Evolutionary conservation across 768 basidiomycete genomes (phyloP).

Genomic region (Tubosaeta sp.): DNA sequence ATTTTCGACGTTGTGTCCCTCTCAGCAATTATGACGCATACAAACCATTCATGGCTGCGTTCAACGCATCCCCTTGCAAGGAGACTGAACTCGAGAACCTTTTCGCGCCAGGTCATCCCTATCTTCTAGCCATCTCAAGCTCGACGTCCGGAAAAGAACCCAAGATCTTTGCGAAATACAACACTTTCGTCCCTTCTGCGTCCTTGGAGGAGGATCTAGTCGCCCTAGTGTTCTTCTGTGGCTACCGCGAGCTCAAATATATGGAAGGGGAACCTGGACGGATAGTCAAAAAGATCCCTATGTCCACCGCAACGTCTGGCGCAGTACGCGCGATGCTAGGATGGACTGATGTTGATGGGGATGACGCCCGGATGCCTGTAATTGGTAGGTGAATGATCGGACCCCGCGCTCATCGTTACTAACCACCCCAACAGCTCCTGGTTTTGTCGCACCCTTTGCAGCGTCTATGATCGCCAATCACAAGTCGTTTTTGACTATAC

Average conservation of each 20-base stretch:
- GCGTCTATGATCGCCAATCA: no score
- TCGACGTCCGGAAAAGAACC: no score
- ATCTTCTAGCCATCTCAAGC: not conserved
- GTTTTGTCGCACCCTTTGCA: no score
- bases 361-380: not conserved
- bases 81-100: conserved; percentile 7
- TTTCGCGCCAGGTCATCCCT: conserved; percentile 11
- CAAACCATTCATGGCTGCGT: conserved; percentile 3
- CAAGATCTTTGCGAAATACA: no score
- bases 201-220: not conserved
- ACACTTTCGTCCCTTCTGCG: no score
- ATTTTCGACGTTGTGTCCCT: not conserved
- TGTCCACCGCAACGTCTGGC: not conserved
- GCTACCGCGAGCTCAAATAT: not conserved
- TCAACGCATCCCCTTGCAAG: conserved; percentile 6
- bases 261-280: not conserved
- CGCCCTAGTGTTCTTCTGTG: not conserved
- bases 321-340: not conserved
- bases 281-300: not conserved
- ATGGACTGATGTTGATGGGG: not conserved
- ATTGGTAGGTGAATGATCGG: not conserved
- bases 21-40: conserved; percentile 6
- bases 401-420: no score
- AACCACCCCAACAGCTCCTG: not conserved
- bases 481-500: no score